These are phyloP conservation scores for Ascodesmis nigricans DNA, from an alignment of 495 filamentous ascomycete species.

Conservation along the genomic window DNA sequence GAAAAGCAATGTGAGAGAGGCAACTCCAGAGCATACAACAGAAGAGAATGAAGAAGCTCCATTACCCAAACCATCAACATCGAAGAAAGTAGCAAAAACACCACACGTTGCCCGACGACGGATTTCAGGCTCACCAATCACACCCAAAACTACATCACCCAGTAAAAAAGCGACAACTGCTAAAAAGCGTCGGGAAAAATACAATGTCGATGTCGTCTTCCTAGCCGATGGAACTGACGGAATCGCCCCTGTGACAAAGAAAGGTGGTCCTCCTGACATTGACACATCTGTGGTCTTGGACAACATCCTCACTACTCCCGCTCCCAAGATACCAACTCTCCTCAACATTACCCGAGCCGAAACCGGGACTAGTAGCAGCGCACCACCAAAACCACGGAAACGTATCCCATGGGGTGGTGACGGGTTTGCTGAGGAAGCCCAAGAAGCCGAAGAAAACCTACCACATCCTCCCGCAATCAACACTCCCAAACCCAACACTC, in stretches of 20 bases:
- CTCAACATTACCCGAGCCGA: slow-evolving; percentile 5
- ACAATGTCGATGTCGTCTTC: slow-evolving; percentile 3
- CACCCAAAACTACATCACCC: neutral
- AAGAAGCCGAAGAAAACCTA: too few species aligned
- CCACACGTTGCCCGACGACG: neutral
- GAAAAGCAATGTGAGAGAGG: too few species aligned
- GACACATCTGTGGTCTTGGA: slow-evolving; percentile 9
- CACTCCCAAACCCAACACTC: neutral
- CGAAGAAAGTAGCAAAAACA: neutral
- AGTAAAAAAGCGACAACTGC: neutral
- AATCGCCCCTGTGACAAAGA: slow-evolving; percentile 1
- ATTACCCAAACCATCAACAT: neutral
- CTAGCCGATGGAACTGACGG: slow-evolving; percentile 14
- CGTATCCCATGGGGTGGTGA: slow-evolving; percentile 1
- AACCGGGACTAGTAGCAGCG: slow-evolving; percentile 8
- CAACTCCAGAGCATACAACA: too few species aligned
- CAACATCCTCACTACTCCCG: slow-evolving; percentile 11
- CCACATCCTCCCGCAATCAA: neutral
- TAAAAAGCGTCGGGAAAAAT: neutral
- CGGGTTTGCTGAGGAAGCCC: slow-evolving; percentile 1
- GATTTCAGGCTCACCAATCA: neutral
- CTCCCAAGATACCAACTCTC: slow-evolving; percentile 12
- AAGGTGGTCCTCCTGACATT: slow-evolving; percentile 1
- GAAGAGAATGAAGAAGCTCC: too few species aligned
- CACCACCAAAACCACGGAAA: slow-evolving; percentile 6